phyloP scores from a whole-genome alignment of 208 protist species.

The Acanthamoeba healyi region DNA sequence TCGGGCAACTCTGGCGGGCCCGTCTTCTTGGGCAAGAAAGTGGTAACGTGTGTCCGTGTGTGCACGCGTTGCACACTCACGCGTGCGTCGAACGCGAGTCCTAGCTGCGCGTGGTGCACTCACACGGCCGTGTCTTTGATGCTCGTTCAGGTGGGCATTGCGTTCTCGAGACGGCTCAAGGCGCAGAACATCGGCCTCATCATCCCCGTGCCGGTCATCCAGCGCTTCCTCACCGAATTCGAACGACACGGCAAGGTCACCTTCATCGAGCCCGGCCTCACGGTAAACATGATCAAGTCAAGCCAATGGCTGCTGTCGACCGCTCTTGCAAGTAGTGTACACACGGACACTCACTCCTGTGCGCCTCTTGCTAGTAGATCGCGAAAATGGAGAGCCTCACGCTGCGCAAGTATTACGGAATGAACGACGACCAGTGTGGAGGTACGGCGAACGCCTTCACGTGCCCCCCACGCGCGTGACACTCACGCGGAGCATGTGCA shows the following conservation, averaged over 20 bases:
- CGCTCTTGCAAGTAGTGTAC: too few relatives aligned
- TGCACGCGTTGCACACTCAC: slow-evolving; percentile 48
- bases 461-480: too few relatives aligned
- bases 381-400: slow-evolving; percentile 70
- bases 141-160: slow-evolving; percentile 10
- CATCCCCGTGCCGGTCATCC: slow-evolving; percentile 80
- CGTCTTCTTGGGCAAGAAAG: slow-evolving; percentile 76
- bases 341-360: too few relatives aligned
- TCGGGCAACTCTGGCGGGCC: slow-evolving; percentile 82
- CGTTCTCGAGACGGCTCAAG: neutral
- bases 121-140: neutral
- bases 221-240: slow-evolving; percentile 78
- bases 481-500: too few relatives aligned
- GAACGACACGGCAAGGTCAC: neutral
- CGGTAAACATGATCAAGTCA: too few relatives aligned
- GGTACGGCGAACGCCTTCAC: too few relatives aligned
- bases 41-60: too few relatives aligned
- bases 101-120: too few relatives aligned
- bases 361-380: too few relatives aligned
- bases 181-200: slow-evolving; percentile 78
- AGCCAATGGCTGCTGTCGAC: too few relatives aligned
- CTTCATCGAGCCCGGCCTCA: slow-evolving; percentile 29
- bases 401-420: slow-evolving; percentile 75
- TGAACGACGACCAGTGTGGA: slow-evolving; percentile 62
- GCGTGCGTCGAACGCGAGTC: too few relatives aligned